Percentiles rank a stretch among this genome's conserved stretches.
Conservation (phyloP, 495 filamentous ascomycete genomes). For the Xylaria bambusicola region DNA sequence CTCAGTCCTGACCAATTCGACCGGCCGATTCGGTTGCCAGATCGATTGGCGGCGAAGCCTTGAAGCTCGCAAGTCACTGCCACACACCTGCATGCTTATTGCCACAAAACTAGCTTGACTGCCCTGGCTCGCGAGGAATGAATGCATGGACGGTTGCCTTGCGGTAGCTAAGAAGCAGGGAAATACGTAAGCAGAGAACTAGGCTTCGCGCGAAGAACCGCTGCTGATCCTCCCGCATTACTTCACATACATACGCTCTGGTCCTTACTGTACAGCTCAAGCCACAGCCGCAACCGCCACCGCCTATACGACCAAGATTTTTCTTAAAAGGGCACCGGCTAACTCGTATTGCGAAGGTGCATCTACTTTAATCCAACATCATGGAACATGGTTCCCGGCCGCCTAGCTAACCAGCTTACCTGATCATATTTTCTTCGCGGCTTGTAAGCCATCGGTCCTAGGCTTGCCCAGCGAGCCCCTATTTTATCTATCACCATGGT, state of each 20-base stretch:
- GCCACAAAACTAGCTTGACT: not conserved
- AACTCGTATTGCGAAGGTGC: not conserved
- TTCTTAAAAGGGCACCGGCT: not conserved
- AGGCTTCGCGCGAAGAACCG: not conserved
- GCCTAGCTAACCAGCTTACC: too few species aligned
- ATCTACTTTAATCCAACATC: constrained; percentile 14
- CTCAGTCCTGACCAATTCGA: too few species aligned
- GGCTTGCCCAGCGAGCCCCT: not conserved
- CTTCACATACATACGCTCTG: too few species aligned
- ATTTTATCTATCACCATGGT: constrained; percentile 24
- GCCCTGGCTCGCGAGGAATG: not conserved
- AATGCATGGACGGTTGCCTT: not conserved
- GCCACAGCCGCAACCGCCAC: constrained; percentile 7
- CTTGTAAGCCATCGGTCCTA: not conserved
- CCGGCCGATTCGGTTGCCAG: too few species aligned
- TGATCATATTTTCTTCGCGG: not conserved
- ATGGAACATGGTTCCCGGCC: not conserved
- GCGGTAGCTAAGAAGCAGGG: too few species aligned
- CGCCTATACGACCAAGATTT: constrained; percentile 5
- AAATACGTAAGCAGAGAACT: constrained; percentile 3
- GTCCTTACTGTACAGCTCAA: too few species aligned
- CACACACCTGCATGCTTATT: not conserved
- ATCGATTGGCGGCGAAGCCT: too few species aligned
- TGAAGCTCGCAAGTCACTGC: constrained; percentile 1
- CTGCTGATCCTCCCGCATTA: not conserved